Percentiles rank a stretch among this genome's conserved stretches.
Conservation (phyloP, 108 stramenopile species). For the Cyclostephanos tholiformis region DNA sequence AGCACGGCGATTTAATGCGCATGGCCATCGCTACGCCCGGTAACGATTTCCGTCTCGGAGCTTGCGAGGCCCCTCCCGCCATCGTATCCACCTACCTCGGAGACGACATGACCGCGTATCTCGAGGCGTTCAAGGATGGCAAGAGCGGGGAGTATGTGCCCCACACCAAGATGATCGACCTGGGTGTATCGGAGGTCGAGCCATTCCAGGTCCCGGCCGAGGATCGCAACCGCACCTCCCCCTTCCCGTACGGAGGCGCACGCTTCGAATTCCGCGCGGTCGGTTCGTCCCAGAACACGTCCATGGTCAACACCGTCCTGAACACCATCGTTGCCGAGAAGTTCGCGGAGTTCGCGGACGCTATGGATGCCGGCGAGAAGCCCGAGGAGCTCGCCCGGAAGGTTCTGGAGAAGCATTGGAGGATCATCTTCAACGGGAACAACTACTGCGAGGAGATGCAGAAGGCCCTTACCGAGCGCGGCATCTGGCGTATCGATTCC, state of each 20-base stretch:
- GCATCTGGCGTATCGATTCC: slow-evolving; percentile 93
- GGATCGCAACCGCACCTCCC: slow-evolving; percentile 96
- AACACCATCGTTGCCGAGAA: slow-evolving; percentile 93
- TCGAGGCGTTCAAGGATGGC: slow-evolving; percentile 84
- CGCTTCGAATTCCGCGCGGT: slow-evolving; percentile 98
- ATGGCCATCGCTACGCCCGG: slow-evolving; percentile 91
- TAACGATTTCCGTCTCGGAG: slow-evolving; percentile 96
- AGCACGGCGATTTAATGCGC: slow-evolving; percentile 96
- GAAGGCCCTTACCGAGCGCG: slow-evolving; percentile 84
- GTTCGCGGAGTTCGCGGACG: slow-evolving; percentile 88
- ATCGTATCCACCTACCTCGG: slow-evolving; percentile 95
- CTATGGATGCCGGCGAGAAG: slow-evolving; percentile 83
- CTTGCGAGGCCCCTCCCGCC: slow-evolving; percentile 96
- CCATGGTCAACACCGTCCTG: slow-evolving; percentile 93
- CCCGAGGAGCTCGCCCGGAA: slow-evolving; percentile 74
- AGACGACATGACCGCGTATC: slow-evolving; percentile 87
- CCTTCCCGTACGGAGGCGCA: slow-evolving; percentile 95
- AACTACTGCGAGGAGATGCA: slow-evolving; percentile 85
- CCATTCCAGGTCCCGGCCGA: slow-evolving; percentile 92
- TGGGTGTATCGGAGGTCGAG: slow-evolving; percentile 78
- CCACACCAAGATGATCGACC: slow-evolving; percentile 72
- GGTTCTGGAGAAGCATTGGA: slow-evolving; percentile 85
- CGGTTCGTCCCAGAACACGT: slow-evolving; percentile 93
- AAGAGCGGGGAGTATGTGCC: slow-evolving; percentile 74
- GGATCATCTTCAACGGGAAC: slow-evolving; percentile 95